These are phyloP conservation scores for Neonothopanus nambi DNA, from an alignment of 1,284 basidiomycete genomes.

Conservation along the genomic window DNA sequence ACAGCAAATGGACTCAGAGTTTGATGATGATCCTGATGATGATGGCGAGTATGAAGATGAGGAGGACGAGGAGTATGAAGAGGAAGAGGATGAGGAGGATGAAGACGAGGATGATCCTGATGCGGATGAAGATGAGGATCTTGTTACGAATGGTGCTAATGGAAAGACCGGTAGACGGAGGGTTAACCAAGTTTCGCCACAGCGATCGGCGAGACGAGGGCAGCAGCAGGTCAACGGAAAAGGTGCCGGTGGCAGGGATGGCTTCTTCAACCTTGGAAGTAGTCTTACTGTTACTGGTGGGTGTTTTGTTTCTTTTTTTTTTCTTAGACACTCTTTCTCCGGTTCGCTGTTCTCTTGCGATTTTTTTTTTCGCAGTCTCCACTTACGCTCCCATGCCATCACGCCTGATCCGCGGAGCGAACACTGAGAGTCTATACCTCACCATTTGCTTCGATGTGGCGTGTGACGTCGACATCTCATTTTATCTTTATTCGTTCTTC, in stretches of 20 bases:
- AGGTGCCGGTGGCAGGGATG: constrained; percentile 45
- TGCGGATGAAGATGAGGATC: constrained; percentile 27
- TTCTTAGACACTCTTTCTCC: constrained; percentile 1
- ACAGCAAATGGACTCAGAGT: constrained; percentile 54
- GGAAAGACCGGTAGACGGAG: constrained; percentile 16
- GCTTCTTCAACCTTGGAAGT: constrained; percentile 78
- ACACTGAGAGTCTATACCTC: too few species aligned
- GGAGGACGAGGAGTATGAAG: constrained; percentile 63
- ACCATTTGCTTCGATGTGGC: background rate
- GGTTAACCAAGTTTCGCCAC: constrained; percentile 8
- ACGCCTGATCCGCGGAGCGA: background rate
- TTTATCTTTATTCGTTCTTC: background rate
- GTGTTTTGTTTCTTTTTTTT: background rate
- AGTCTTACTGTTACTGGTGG: constrained; percentile 83
- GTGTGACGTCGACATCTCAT: background rate
- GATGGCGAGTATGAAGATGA: constrained; percentile 22
- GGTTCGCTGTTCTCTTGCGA: constrained; percentile 1
- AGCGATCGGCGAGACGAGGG: constrained; percentile 21
- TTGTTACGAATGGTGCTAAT: constrained; percentile 1
- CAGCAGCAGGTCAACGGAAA: constrained; percentile 37
- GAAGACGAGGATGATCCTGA: constrained; percentile 51
- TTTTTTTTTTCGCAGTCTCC: background rate
- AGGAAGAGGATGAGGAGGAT: constrained; percentile 66
- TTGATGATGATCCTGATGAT: constrained; percentile 58
- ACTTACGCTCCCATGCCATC: background rate